Percentiles rank a stretch among this genome's conserved stretches.
Conservation (phyloP, 148 eudicot species). For the Camellia granthamiana region DNA sequence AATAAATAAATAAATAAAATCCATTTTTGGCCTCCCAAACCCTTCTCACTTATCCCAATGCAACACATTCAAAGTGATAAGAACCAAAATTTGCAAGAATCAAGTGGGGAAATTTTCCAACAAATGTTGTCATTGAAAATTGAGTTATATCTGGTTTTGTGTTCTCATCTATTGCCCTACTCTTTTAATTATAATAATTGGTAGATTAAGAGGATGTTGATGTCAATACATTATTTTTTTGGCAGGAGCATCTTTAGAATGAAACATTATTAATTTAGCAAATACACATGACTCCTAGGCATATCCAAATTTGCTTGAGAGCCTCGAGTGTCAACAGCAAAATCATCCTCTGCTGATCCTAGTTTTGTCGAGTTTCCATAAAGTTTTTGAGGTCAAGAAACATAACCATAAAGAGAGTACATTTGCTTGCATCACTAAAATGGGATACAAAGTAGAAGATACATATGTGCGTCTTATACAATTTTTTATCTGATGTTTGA, state of each 20-base stretch:
- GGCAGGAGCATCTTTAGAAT: too few species aligned
- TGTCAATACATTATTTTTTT: not conserved
- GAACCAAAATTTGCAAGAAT: not conserved
- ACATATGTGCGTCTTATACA: too few species aligned
- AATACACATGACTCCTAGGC: not conserved
- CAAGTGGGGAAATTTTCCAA: not conserved
- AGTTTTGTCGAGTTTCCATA: constrained; percentile 1
- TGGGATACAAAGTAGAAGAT: too few species aligned
- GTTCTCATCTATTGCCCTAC: not conserved
- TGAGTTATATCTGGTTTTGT: not conserved
- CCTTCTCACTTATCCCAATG: too few species aligned
- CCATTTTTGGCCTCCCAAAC: too few species aligned
- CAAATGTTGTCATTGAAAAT: not conserved
- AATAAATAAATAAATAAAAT: too few species aligned
- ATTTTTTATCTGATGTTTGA: too few species aligned
- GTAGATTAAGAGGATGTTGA: not conserved
- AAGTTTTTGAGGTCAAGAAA: not conserved
- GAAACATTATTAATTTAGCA: not conserved
- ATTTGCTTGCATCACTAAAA: too few species aligned
- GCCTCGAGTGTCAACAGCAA: not conserved
- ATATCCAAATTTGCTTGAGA: not conserved
- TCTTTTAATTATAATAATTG: not conserved
- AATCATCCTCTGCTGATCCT: constrained; percentile 2
- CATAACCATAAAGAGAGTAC: not conserved
- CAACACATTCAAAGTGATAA: not conserved